Conservation (phyloP, 2,329 filamentous ascomycete species). For the Boeremia exigua region DNA sequence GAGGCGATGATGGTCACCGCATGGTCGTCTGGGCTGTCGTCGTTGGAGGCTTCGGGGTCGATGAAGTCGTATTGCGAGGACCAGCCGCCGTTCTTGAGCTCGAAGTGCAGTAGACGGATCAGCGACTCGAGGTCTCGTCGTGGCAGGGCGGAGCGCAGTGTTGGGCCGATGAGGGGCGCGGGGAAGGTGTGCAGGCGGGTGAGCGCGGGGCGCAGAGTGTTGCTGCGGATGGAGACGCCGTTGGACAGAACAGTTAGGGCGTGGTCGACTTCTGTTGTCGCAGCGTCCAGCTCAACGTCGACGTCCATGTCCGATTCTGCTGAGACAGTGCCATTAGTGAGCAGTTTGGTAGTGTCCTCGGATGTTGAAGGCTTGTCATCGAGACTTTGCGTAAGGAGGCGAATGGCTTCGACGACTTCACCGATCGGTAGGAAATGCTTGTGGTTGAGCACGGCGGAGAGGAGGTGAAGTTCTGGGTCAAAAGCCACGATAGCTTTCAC, state of each 20-base stretch:
- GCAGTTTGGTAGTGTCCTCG: slow-evolving; percentile 47
- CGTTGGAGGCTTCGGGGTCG: slow-evolving; percentile 49
- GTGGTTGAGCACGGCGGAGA: slow-evolving; percentile 68
- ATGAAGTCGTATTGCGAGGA: slow-evolving; percentile 72
- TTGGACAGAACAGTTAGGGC: slow-evolving; percentile 72
- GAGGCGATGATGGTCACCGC: slow-evolving; percentile 74
- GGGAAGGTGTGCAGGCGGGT: slow-evolving; percentile 73
- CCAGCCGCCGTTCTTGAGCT: slow-evolving; percentile 78
- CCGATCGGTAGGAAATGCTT: slow-evolving; percentile 68
- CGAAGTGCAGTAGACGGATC: slow-evolving; percentile 73
- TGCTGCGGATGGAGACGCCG: slow-evolving; percentile 67
- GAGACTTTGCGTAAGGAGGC: slow-evolving; percentile 71
- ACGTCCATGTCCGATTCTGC: slow-evolving; percentile 41
- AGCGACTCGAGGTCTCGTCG: slow-evolving; percentile 74
- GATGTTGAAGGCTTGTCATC: slow-evolving; percentile 52
- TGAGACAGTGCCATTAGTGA: slow-evolving; percentile 38
- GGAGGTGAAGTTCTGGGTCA: slow-evolving; percentile 71
- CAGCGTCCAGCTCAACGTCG: slow-evolving; percentile 48
- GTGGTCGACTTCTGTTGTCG: slow-evolving; percentile 65
- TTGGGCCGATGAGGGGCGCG: slow-evolving; percentile 63
- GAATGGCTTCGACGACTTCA: slow-evolving; percentile 71
- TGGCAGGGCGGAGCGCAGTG: slow-evolving; percentile 67
- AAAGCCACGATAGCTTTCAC: slow-evolving; percentile 67
- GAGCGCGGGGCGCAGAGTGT: slow-evolving; percentile 71
- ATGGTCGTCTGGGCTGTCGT: slow-evolving; percentile 67